Evolutionary conservation across 805 yeast genomes (phyloP).

Genomic region (Cyberlindnera mycetangii): DNA sequence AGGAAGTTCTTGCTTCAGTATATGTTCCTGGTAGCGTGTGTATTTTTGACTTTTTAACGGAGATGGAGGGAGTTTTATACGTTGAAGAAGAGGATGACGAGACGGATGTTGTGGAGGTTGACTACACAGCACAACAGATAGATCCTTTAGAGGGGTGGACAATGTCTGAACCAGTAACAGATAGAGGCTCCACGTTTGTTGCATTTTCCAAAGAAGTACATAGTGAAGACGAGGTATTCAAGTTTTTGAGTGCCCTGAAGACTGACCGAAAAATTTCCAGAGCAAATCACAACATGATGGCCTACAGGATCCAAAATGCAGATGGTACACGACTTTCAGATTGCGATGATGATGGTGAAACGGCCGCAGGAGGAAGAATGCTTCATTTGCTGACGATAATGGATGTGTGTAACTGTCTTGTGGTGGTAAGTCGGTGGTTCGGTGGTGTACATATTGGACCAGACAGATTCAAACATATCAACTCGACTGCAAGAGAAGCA

Average conservation of each 20-base stretch:
- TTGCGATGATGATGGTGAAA: slow-evolving; percentile 95
- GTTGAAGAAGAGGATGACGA: slow-evolving; percentile 29
- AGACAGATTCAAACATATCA: slow-evolving; percentile 91
- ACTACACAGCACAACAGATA: neutral
- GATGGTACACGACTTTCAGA: slow-evolving; percentile 66
- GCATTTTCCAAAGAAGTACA: slow-evolving; percentile 66
- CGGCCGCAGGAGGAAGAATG: slow-evolving; percentile 91
- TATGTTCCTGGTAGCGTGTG: slow-evolving; percentile 67
- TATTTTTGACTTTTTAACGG: slow-evolving; percentile 73
- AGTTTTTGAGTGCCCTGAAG: slow-evolving; percentile 47
- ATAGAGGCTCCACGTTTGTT: slow-evolving; percentile 81
- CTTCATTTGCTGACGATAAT: slow-evolving; percentile 68
- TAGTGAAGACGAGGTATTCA: slow-evolving; percentile 65
- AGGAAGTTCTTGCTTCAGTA: slow-evolving; percentile 49
- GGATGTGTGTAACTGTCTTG: slow-evolving; percentile 83
- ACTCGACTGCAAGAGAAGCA: slow-evolving; percentile 84
- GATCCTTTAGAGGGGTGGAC: slow-evolving; percentile 73
- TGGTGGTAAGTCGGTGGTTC: slow-evolving; percentile 79
- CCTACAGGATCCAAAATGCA: slow-evolving; percentile 67
- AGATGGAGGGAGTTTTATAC: slow-evolving; percentile 53
- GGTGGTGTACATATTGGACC: slow-evolving; percentile 93
- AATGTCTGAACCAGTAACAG: slow-evolving; percentile 71
- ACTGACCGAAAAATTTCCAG: slow-evolving; percentile 63
- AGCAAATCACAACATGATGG: slow-evolving; percentile 80
- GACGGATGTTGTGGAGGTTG: slow-evolving; percentile 7